Evolutionary conservation across 169 alveolate genomes (phyloP).

Genomic region (Eimeria maxima): DNA sequence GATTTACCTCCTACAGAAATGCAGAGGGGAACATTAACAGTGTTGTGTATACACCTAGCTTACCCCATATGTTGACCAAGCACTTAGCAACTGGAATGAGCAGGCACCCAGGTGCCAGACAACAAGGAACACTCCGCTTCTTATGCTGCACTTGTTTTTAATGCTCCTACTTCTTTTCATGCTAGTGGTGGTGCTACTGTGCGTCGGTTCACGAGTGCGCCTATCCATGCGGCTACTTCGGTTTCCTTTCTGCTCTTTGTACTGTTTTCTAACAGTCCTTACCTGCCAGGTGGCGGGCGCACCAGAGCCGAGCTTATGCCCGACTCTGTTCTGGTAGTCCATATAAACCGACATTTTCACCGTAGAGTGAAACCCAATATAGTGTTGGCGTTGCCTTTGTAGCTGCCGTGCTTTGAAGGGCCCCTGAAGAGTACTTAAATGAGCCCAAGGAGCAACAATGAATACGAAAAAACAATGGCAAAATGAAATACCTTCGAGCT

Average conservation of each 20-base stretch:
- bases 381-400: background rate
- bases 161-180: background rate
- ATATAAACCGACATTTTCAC: slow-evolving; percentile 89
- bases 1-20: slow-evolving; percentile 90
- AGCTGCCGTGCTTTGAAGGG: background rate
- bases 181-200: slow-evolving; percentile 23
- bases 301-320: slow-evolving; percentile 98
- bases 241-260: background rate
- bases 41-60: background rate
- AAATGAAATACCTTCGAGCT: background rate
- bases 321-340: slow-evolving; percentile 98
- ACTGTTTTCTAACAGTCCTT: slow-evolving; percentile 1
- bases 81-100: background rate
- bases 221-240: background rate
- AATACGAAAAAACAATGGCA: background rate
- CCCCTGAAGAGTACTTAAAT: background rate
- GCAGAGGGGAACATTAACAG: background rate
- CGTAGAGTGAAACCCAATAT: background rate
- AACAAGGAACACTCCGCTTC: background rate
- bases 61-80: background rate
- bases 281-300: slow-evolving; percentile 97
- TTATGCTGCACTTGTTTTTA: background rate
- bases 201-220: background rate
- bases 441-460: background rate
- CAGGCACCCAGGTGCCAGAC: background rate